Evolutionary conservation across 441 rosid genomes (phyloP), one percentile per base, ranked within the genome.

Genomic region (Syzygium malaccense): DNA sequence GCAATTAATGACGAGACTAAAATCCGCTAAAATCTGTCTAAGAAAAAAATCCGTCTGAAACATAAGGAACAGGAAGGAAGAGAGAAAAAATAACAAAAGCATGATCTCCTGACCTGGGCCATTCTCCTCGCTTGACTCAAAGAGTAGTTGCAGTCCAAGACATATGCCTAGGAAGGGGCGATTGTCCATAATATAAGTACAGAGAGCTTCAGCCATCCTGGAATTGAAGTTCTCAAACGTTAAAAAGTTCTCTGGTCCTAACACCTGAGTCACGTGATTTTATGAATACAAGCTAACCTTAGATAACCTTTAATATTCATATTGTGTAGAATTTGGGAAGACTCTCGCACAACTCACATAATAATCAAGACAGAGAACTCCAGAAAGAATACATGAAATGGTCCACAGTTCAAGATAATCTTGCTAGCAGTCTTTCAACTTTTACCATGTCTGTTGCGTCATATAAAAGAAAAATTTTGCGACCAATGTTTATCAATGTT

Each of bases 141-240:
- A 98, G 86, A 97, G 99, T 25, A 97, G 93, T 87, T 97, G 99
- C 91, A 98, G 95, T 23, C 99, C 99, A 87, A 98, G 98, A 91
- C 99, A 97, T 85, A 98, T 98, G 89, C 99, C 99, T 88, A 98
- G 92, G 92, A 98, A 98, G 3, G 99, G 99, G 88, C 98, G 98
- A 91, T 96, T 98, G 14, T 93, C 94, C 92, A 96, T 93, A 89
- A 96, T 95, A 91, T 98, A 97, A 33, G 91, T 87, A 89, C 95
- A 87, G 87, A 98, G 91, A 60, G 99, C 99, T 91, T 98, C 99
- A 10, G 91, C 97, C 99, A 96, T 96, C 93, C 99, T 98, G 93
- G 89, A 91, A 85, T 75, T 75, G 83, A 75, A 75, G 49, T 75
- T 75, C 51, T 75, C 83, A 23, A 12, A 75, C 6, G 51, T 75